Conservation (phyloP, 345 rosid species). For the Anacardium occidentale region DNA sequence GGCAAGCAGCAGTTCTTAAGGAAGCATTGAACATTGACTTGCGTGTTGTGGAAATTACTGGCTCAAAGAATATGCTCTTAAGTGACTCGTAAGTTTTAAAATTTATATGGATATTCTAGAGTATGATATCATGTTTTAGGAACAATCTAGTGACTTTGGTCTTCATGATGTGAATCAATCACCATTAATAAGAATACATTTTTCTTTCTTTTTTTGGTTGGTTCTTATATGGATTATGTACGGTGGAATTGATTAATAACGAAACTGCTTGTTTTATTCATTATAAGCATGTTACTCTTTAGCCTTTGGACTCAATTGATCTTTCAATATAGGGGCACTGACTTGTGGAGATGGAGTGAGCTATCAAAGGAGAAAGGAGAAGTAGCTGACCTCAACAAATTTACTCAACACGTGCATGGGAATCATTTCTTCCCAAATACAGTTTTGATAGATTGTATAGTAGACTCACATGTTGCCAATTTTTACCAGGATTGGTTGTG, state of each 20-base stretch:
- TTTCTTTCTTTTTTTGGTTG: too few relatives aligned
- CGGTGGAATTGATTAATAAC: too few relatives aligned
- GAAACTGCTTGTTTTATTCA: too few relatives aligned
- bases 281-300: not conserved
- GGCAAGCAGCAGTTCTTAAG: constrained; percentile 84
- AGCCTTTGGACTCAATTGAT: not conserved
- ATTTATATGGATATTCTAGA: not conserved
- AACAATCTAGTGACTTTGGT: too few relatives aligned
- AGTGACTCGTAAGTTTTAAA: constrained; percentile 72
- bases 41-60: constrained; percentile 92
- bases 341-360: constrained; percentile 83
- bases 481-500: constrained; percentile 83
- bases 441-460: constrained; percentile 97
- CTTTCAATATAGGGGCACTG: constrained; percentile 63
- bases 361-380: constrained; percentile 62
- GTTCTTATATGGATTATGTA: too few relatives aligned
- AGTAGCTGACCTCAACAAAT: constrained; percentile 71
- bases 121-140: not conserved
- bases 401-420: constrained; percentile 76
- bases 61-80: constrained; percentile 74
- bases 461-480: constrained; percentile 75
- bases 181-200: too few relatives aligned
- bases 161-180: too few relatives aligned
- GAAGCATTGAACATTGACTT: constrained; percentile 93
- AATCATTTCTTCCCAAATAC: constrained; percentile 94